Conservation (phyloP, 176 grass and related monocot species). For the Carex cristatella region DNA sequence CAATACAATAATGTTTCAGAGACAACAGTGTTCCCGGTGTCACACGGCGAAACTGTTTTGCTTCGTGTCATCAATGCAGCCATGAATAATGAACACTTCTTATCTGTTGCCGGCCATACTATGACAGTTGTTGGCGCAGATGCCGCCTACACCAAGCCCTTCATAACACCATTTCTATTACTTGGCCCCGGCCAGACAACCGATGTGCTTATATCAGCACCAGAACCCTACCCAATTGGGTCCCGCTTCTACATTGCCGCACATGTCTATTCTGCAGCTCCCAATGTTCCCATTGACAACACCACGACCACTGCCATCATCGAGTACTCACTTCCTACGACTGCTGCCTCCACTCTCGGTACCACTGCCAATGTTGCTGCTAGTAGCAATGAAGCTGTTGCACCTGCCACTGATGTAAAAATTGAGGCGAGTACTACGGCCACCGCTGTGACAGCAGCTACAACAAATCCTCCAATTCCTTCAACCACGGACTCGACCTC, state of each 20-base stretch:
- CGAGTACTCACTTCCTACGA: constrained; percentile 33
- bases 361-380: neutral
- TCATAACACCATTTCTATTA: constrained; percentile 63
- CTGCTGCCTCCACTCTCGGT: neutral
- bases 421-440: neutral
- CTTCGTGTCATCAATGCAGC: constrained; percentile 80
- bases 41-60: constrained; percentile 54
- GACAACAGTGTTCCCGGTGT: constrained; percentile 47
- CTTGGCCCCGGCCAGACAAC: constrained; percentile 81
- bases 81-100: constrained; percentile 70
- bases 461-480: neutral
- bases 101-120: constrained; percentile 55
- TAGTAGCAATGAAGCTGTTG: neutral
- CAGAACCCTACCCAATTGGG: constrained; percentile 24
- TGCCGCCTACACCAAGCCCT: constrained; percentile 79
- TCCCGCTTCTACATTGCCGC: constrained; percentile 72
- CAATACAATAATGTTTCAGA: constrained; percentile 24
- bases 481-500: neutral
- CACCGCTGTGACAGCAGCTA: neutral
- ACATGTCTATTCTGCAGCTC: constrained; percentile 42
- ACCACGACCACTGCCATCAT: constrained; percentile 73
- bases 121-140: constrained; percentile 66
- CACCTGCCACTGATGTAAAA: neutral
- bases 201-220: constrained; percentile 68
- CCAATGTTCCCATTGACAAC: constrained; percentile 51